Base-by-base conservation (phyloP, 306 rosid species). In the Cicer arietinum region DNA sequence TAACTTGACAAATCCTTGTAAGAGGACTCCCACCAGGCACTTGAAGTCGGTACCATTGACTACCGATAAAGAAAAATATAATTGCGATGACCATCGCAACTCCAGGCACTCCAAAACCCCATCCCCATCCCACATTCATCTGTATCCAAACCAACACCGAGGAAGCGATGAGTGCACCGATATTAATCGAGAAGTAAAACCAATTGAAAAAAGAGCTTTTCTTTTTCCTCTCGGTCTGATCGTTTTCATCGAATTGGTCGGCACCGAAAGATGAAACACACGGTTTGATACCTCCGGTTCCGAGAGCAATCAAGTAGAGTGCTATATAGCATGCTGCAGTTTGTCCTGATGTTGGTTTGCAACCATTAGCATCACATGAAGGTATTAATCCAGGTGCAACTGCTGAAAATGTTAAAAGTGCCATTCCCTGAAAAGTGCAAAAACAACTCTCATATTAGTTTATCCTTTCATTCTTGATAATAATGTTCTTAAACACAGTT, bases 61-160 rank as follows among this genome's bases (percentile, higher is more conserved):
- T 93, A 3, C 93, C 93, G 0, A 77, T 2, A 79, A 93, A 89
- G 81, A 90, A 93, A 71, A 76, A 88, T 73, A 83, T 65, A 57
- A 90, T 88, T 1, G 97, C 97, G 30, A 88, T 58, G 51, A 77
- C 74, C 97, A 93, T 93, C 9, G 95, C 90, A 11, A 88, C 92
- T 13, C 88, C 88, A 6, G 97, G 98, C 58, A 93, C 40, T 57
- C 98, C 98, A 68, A 93, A 93, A 12, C 98, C 97, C 97, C 93
- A 90, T 51, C 92, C 92, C 98, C 98, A 93, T 2, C 97, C 93
- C 12, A 93, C 97, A 73, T 91, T 86, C 92, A 80, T 93, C 66
- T 93, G 98, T 60, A 89, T 83, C 88, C 90, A 90, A 47, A 90
- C 98, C 69, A 93, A 78, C 60, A 89, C 86, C 3, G 97, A 85